Evolutionary conservation across 768 basidiomycete species (phyloP), one percentile per base, ranked within the genome.

Genomic region (Lactifluus hygrophoroides): DNA sequence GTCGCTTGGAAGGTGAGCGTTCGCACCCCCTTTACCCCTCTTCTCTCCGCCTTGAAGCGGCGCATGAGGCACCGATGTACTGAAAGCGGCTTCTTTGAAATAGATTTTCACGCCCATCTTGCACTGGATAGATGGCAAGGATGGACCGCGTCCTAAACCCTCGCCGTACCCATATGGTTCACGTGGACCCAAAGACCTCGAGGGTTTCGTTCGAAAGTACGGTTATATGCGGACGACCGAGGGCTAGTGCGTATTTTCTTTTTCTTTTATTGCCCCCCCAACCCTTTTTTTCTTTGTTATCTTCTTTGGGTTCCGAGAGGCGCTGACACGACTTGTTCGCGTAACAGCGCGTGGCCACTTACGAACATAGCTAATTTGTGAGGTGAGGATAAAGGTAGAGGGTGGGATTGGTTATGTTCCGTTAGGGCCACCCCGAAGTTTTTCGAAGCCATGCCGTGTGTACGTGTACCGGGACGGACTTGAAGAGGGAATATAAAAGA

Each of bases 41-140:
- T 7, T 10, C 32, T n/a, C n/a, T n/a, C n/a, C n/a, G n/a, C n/a
- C n/a, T n/a, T n/a, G n/a, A n/a, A n/a, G n/a, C n/a, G n/a, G n/a
- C n/a, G n/a, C n/a, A n/a, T n/a, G n/a, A n/a, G n/a, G n/a, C n/a
- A n/a, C n/a, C n/a, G n/a, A n/a, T n/a, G n/a, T n/a, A n/a, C n/a
- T n/a, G n/a, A n/a, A n/a, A n/a, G n/a, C n/a, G n/a, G n/a, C n/a
- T n/a, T n/a, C 14, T 38, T 64, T 32, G n/a, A 35, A 42, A 21
- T 66, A 93, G 90, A 94, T 94, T 67, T 94, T 93, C 76, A 94
- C 92, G 23, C 93, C 90, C 21, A 88, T 95, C 70, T 72, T 96
- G 64, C 94, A 94, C 75, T 94, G 92, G 93, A 95, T 95, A 70
- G 94, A 96, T 14, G 90, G 91, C 11, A 77, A 77, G 71, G 69